A percentile compares a stretch with the other conserved stretches of the same genome.
Conservation (phyloP, 495 filamentous ascomycete species). For the Hypoxylon cercidicola region DNA sequence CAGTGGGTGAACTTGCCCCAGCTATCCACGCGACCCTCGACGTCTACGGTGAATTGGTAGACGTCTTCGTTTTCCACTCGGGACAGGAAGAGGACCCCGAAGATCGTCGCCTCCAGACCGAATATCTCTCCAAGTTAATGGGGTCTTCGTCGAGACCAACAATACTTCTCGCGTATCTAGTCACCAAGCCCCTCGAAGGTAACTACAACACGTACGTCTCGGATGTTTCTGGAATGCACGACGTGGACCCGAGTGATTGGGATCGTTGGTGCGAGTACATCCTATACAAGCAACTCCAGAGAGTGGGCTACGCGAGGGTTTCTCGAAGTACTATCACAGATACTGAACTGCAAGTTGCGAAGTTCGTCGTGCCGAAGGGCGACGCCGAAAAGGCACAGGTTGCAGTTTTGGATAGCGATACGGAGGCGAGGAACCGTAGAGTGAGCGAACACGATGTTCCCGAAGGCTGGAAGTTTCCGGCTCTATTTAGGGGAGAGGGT, state of each 20-base stretch:
- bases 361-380: conserved; percentile 85
- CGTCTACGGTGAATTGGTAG: conserved; percentile 87
- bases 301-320: conserved; percentile 90
- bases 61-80: conserved; percentile 98
- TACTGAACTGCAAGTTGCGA: conserved; percentile 96
- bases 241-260: conserved; percentile 94
- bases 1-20: conserved; percentile 93
- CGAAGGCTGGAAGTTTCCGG: conserved; percentile 84
- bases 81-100: conserved; percentile 98
- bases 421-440: conserved; percentile 47
- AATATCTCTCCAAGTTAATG: conserved; percentile 92
- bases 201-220: conserved; percentile 98
- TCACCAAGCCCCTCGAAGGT: conserved; percentile 87
- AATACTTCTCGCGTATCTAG: conserved; percentile 90
- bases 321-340: conserved; percentile 93
- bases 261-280: conserved; percentile 99
- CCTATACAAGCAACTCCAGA: conserved; percentile 87
- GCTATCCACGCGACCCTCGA: conserved; percentile 96
- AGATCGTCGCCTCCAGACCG: conserved; percentile 86
- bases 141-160: conserved; percentile 80
- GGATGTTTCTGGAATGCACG: conserved; percentile 87
- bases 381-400: conserved; percentile 66
- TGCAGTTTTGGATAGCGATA: conserved; percentile 39
- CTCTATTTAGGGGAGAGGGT: conserved; percentile 84
- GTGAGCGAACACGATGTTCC: conserved; percentile 75